phyloP scores from a whole-genome alignment of 73 alveolate genomes.

The Durusdinium trenchii region DNA sequence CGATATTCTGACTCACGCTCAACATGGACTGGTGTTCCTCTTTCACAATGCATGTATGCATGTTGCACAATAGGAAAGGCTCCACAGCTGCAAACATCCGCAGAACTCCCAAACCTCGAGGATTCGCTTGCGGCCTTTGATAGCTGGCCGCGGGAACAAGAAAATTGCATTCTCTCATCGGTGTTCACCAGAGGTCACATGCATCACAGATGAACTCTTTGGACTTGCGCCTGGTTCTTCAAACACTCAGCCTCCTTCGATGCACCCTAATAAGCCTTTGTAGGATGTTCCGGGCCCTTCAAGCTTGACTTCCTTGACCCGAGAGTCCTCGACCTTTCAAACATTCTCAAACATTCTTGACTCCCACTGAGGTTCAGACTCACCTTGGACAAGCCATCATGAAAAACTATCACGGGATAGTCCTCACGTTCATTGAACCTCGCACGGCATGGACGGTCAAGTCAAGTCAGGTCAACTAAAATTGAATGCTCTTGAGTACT shows the following conservation, averaged over 20 bases:
- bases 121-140: slow-evolving; percentile 82
- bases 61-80: too few relatives aligned
- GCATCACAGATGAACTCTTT: too few relatives aligned
- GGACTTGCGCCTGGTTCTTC: too few relatives aligned
- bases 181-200: too few relatives aligned
- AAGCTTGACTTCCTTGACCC: too few relatives aligned
- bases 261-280: background rate
- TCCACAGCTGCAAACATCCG: too few relatives aligned
- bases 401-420: slow-evolving; percentile 85
- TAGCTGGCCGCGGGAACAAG: too few relatives aligned
- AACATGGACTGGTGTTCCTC: too few relatives aligned
- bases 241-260: too few relatives aligned
- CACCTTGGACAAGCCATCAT: slow-evolving; percentile 69
- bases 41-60: too few relatives aligned
- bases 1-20: too few relatives aligned
- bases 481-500: background rate
- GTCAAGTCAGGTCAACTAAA: background rate
- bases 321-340: background rate
- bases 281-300: background rate
- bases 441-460: background rate
- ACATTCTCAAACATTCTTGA: background rate
- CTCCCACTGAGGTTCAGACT: slow-evolving; percentile 1
- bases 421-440: slow-evolving; percentile 81
- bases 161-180: too few relatives aligned
- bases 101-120: slow-evolving; percentile 79